Conservation (phyloP, 495 filamentous ascomycete genomes). For the Polyplosphaeria fusca region DNA sequence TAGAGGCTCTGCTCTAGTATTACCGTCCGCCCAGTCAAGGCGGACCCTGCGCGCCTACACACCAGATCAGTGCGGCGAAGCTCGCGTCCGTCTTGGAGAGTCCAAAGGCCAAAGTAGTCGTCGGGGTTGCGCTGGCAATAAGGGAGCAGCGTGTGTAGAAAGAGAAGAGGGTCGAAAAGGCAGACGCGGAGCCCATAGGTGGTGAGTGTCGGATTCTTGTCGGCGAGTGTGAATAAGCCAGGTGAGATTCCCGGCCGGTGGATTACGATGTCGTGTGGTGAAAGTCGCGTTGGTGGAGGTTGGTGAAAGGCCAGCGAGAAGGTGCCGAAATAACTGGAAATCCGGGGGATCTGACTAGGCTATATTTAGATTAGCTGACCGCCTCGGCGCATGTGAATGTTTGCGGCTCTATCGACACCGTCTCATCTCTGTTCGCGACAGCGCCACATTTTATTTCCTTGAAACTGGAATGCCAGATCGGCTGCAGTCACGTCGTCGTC, state of each 20-base stretch:
- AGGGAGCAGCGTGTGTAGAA: constrained; percentile 7
- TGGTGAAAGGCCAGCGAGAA: constrained; percentile 10
- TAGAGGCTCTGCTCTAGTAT: constrained; percentile 18
- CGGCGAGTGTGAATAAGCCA: constrained; percentile 13
- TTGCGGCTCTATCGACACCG: background rate
- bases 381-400: constrained; percentile 6
- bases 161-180: constrained; percentile 11
- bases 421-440: background rate
- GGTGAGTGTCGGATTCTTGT: constrained; percentile 8
- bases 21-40: constrained; percentile 52
- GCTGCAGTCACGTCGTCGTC: no score
- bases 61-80: constrained; percentile 43
- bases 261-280: background rate
- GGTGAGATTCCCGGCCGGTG: constrained; percentile 20
- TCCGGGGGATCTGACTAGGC: background rate
- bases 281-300: background rate
- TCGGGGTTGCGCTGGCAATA: constrained; percentile 17
- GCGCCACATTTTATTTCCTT: no score
- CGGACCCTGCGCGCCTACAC: constrained; percentile 45
- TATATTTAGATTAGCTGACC: background rate
- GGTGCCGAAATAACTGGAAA: background rate
- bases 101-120: constrained; percentile 23
- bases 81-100: constrained; percentile 38
- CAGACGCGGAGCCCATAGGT: constrained; percentile 34
- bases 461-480: no score